Evolutionary conservation across 2,329 filamentous ascomycete genomes (phyloP).

Genomic region (Nigrospora oryzae): DNA sequence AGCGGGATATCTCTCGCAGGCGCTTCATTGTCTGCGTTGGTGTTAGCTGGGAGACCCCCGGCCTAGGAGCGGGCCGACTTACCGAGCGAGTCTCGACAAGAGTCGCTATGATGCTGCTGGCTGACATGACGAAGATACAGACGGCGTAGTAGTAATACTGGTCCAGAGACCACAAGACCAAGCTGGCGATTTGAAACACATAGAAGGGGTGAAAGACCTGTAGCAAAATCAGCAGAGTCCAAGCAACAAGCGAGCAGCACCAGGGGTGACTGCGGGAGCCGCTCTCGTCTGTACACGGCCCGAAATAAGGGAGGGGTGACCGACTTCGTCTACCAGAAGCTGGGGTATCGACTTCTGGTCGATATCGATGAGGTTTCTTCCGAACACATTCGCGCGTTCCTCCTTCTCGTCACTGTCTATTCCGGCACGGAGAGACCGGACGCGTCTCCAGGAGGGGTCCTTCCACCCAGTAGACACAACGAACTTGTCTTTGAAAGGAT

Average conservation of each 20-base stretch:
- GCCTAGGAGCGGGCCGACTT: constrained; percentile 21
- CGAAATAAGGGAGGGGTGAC: not conserved
- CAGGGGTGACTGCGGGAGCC: too few species aligned
- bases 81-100: constrained; percentile 82
- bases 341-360: constrained; percentile 78
- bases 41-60: constrained; percentile 4
- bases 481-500: constrained; percentile 84
- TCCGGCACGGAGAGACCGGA: constrained; percentile 65
- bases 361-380: constrained; percentile 84
- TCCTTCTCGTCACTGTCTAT: constrained; percentile 85
- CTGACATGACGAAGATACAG: constrained; percentile 91
- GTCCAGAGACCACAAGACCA: constrained; percentile 90
- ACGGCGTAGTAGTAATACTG: constrained; percentile 96
- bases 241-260: too few species aligned
- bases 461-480: constrained; percentile 85
- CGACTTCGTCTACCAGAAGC: constrained; percentile 79
- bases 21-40: constrained; percentile 69
- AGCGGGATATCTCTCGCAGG: constrained; percentile 82
- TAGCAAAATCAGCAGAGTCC: constrained; percentile 7
- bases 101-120: constrained; percentile 83
- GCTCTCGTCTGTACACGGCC: too few species aligned
- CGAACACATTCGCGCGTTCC: constrained; percentile 77
- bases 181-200: constrained; percentile 91
- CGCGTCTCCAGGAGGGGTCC: constrained; percentile 79
- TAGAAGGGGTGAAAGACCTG: constrained; percentile 95